A percentile compares a stretch with the other conserved stretches of the same genome.
These are phyloP conservation scores for Brettanomyces custersianus DNA, from an alignment of 805 yeast genomes.

Conservation along the genomic window DNA sequence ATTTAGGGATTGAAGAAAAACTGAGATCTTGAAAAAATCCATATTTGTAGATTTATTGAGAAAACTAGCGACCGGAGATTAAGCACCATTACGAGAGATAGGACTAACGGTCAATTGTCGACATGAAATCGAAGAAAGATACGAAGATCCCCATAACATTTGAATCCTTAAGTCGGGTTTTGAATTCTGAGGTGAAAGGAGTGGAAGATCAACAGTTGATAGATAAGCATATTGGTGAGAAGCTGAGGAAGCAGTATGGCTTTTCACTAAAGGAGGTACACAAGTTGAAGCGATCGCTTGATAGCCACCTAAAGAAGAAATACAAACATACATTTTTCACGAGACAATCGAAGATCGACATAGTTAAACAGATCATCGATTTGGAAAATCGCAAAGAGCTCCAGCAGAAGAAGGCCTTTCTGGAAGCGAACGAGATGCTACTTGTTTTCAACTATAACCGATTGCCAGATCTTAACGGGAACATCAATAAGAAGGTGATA, in stretches of 20 bases:
- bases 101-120: too few species aligned
- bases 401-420: slow-evolving; percentile 13
- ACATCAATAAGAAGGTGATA: slow-evolving; percentile 1
- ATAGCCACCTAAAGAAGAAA: slow-evolving; percentile 6
- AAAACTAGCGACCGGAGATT: too few species aligned
- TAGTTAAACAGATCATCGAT: slow-evolving; percentile 21
- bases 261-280: slow-evolving; percentile 8
- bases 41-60: too few species aligned
- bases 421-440: slow-evolving; percentile 20
- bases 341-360: slow-evolving; percentile 22
- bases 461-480: slow-evolving; percentile 19
- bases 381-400: slow-evolving; percentile 13
- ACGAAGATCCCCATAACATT: slow-evolving; percentile 11
- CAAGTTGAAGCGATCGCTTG: slow-evolving; percentile 4
- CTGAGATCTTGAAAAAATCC: too few species aligned
- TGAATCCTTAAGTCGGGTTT: slow-evolving; percentile 17
- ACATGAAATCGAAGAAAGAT: background rate
- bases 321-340: slow-evolving; percentile 18
- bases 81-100: too few species aligned
- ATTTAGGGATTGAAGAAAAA: too few species aligned
- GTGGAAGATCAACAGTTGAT: slow-evolving; percentile 11
- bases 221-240: background rate
- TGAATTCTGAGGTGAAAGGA: slow-evolving; percentile 16
- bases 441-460: slow-evolving; percentile 14
- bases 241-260: slow-evolving; percentile 3